Evolutionary conservation across 768 basidiomycete species (phyloP).

Genomic region (Naematelia aurantialba): DNA sequence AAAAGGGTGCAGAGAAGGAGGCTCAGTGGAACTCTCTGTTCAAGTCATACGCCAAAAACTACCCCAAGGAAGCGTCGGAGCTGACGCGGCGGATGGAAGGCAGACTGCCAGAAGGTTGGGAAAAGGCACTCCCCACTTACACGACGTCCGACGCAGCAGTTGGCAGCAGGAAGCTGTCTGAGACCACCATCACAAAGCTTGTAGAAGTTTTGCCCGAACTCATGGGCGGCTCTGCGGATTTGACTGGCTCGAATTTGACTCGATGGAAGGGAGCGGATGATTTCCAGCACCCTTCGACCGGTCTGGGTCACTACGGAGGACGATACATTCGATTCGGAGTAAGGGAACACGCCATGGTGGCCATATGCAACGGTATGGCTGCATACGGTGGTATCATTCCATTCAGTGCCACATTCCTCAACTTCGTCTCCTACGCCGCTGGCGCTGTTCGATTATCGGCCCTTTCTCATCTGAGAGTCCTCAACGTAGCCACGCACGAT

Average conservation of each 20-base stretch:
- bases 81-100: slow-evolving; percentile 79
- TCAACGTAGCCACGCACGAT: slow-evolving; percentile 16
- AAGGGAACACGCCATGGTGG: slow-evolving; percentile 95
- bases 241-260: slow-evolving; percentile 89
- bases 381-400: slow-evolving; percentile 91
- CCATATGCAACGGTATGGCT: slow-evolving; percentile 82
- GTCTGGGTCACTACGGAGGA: slow-evolving; percentile 76
- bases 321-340: slow-evolving; percentile 95
- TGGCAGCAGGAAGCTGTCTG: slow-evolving; percentile 88
- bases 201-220: slow-evolving; percentile 75
- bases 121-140: slow-evolving; percentile 78
- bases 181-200: slow-evolving; percentile 76
- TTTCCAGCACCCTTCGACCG: slow-evolving; percentile 85
- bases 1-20: slow-evolving; percentile 71
- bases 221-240: slow-evolving; percentile 78
- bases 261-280: slow-evolving; percentile 61
- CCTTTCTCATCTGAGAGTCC: slow-evolving; percentile 1
- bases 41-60: slow-evolving; percentile 66
- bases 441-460: slow-evolving; percentile 68
- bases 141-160: slow-evolving; percentile 75
- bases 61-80: slow-evolving; percentile 79
- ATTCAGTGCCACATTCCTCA: slow-evolving; percentile 88
- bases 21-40: slow-evolving; percentile 69
- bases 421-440: slow-evolving; percentile 90
- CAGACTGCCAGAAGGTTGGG: slow-evolving; percentile 79